Percentiles rank a stretch among this genome's conserved stretches.
Evolutionary conservation across 495 filamentous ascomycete species (phyloP).

Genomic region (Podospora anserina): DNA sequence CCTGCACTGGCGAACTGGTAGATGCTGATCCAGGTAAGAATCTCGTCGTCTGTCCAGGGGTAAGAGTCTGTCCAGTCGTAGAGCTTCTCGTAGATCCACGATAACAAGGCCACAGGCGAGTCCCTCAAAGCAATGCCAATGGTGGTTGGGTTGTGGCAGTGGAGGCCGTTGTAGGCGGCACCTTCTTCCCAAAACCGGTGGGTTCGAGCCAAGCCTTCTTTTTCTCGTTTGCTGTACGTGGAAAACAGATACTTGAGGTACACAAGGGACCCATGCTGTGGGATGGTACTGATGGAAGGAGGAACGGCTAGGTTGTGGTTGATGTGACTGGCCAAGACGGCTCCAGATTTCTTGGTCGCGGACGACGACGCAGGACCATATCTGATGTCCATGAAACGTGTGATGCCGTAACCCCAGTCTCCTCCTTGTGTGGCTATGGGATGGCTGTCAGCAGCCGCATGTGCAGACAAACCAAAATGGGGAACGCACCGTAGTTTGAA

Average conservation of each 20-base stretch:
- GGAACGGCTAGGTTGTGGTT: constrained; percentile 52
- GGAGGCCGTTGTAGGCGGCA: constrained; percentile 54
- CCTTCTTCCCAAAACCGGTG: constrained; percentile 52
- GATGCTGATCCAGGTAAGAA: constrained; percentile 63
- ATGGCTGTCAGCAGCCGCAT: neutral
- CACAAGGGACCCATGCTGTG: constrained; percentile 26
- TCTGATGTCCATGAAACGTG: constrained; percentile 53
- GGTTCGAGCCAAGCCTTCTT: constrained; percentile 44
- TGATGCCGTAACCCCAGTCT: constrained; percentile 65
- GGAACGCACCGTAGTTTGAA: constrained; percentile 33
- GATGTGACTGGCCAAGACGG: constrained; percentile 59
- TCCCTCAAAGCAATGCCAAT: constrained; percentile 56
- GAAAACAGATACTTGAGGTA: constrained; percentile 43
- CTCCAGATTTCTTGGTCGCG: neutral
- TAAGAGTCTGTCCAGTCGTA: constrained; percentile 65
- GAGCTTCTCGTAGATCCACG: constrained; percentile 70
- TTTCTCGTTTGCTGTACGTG: constrained; percentile 35
- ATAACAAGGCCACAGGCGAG: constrained; percentile 58
- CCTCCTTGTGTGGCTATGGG: constrained; percentile 61
- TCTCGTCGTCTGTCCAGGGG: constrained; percentile 65
- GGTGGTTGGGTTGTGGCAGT: constrained; percentile 63
- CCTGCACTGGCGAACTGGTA: constrained; percentile 59
- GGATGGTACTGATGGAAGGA: constrained; percentile 39
- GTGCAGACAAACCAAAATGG: neutral
- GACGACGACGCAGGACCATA: constrained; percentile 46